phyloP scores from a whole-genome alignment of 1,139 yeast genomes.

The Taphrina deformans region DNA sequence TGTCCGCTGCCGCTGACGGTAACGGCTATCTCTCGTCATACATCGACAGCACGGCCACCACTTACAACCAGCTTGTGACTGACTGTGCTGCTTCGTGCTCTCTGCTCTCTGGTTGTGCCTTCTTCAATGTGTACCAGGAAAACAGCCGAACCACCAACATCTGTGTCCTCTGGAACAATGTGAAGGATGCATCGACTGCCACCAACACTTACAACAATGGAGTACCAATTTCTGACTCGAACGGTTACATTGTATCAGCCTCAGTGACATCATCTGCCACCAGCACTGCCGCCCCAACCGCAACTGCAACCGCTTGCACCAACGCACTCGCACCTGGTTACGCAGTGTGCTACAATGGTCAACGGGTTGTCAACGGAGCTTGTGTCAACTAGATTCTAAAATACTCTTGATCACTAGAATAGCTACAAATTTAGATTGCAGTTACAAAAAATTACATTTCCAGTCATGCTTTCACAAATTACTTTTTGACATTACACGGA shows the following conservation, averaged over 20 bases:
- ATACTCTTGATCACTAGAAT: background rate
- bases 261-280: background rate
- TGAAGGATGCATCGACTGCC: background rate
- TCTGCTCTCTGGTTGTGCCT: background rate
- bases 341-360: constrained; percentile 3
- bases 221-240: background rate
- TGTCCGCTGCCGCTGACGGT: constrained; percentile 2
- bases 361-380: background rate
- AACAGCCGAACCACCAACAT: background rate
- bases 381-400: background rate
- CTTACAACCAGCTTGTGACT: background rate
- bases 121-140: constrained; percentile 7
- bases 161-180: constrained; percentile 2
- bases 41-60: background rate
- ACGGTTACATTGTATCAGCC: background rate
- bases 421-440: background rate
- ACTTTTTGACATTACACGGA: no score
- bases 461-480: no score
- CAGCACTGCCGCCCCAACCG: background rate
- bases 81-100: constrained; percentile 4
- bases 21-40: background rate
- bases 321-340: constrained; percentile 6
- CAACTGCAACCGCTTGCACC: constrained; percentile 1
- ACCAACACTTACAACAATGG: constrained; percentile 6
- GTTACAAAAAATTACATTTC: background rate